These are phyloP conservation scores for Ascochyta fabae DNA, from an alignment of 2,329 filamentous ascomycete species.

Conservation along the genomic window DNA sequence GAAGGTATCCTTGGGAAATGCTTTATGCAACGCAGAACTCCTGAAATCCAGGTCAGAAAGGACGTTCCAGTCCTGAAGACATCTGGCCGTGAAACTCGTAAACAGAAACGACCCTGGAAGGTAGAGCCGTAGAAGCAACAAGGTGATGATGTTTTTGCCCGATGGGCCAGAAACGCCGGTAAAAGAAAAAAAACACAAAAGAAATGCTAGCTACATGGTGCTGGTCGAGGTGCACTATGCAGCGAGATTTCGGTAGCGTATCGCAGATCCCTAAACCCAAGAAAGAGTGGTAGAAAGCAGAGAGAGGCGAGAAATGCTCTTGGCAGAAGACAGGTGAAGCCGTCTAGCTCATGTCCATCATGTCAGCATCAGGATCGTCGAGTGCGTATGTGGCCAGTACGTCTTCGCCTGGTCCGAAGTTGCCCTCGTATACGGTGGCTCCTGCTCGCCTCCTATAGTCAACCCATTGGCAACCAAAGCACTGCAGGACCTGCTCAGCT, in stretches of 20 bases:
- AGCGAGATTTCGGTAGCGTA: conserved; percentile 7
- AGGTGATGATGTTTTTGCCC: conserved; percentile 18
- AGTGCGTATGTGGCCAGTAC: conserved; percentile 56
- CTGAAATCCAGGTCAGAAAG: conserved; percentile 19
- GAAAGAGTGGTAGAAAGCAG: background rate
- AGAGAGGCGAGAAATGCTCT: background rate
- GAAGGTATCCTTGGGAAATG: conserved; percentile 41
- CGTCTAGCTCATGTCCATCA: conserved; percentile 61
- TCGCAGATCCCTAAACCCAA: conserved; percentile 17
- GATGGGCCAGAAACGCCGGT: conserved; percentile 23
- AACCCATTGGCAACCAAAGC: conserved; percentile 81
- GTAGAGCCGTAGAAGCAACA: conserved; percentile 22
- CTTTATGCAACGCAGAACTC: conserved; percentile 36
- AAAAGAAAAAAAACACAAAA: conserved; percentile 17
- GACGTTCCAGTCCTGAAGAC: conserved; percentile 8
- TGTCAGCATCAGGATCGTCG: conserved; percentile 49
- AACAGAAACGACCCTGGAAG: conserved; percentile 14
- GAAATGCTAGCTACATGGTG: conserved; percentile 5
- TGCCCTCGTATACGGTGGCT: conserved; percentile 95
- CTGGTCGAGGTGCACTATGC: conserved; percentile 14
- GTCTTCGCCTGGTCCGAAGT: conserved; percentile 83
- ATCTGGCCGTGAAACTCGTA: conserved; percentile 25
- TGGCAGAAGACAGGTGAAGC: background rate
- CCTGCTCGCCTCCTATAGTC: conserved; percentile 77
- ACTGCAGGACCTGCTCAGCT: conserved; percentile 73